phyloP scores from a whole-genome alignment of 1,284 basidiomycete genomes.

The Pyrrhoderma noxium region DNA sequence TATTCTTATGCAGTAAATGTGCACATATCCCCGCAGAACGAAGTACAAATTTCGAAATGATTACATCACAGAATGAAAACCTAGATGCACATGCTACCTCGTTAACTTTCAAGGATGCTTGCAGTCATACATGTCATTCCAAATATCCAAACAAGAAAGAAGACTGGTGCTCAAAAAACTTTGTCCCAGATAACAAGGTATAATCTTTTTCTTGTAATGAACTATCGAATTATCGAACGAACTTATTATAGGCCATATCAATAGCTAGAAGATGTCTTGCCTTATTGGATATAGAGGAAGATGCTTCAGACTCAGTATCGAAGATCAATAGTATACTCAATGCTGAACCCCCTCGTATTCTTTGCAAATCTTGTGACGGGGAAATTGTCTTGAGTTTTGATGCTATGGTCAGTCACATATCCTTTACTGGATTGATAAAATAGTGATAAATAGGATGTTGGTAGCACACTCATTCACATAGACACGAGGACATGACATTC shows the following conservation, averaged over 20 bases:
- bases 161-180: conserved; percentile 43
- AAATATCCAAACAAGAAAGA: conserved; percentile 26
- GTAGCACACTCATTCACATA: conserved; percentile 53
- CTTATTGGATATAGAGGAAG: too few species aligned
- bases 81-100: conserved; percentile 35
- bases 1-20: conserved; percentile 52
- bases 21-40: conserved; percentile 29
- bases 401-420: conserved; percentile 40
- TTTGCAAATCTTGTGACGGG: conserved; percentile 46
- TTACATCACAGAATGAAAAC: too few species aligned
- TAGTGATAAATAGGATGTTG: too few species aligned
- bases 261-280: conserved; percentile 33
- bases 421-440: background rate
- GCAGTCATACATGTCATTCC: conserved; percentile 45
- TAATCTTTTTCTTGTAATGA: conserved; percentile 11
- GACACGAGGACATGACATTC: conserved; percentile 50
- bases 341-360: conserved; percentile 24
- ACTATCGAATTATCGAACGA: background rate
- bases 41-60: conserved; percentile 20
- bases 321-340: too few species aligned
- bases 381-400: conserved; percentile 42
- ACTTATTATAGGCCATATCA: conserved; percentile 34
- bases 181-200: conserved; percentile 52
- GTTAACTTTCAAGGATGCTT: conserved; percentile 49
- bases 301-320: too few species aligned